Evolutionary conservation across 73 alveolate genomes (phyloP).

Genomic region (Symbiodinium pilosum): DNA sequence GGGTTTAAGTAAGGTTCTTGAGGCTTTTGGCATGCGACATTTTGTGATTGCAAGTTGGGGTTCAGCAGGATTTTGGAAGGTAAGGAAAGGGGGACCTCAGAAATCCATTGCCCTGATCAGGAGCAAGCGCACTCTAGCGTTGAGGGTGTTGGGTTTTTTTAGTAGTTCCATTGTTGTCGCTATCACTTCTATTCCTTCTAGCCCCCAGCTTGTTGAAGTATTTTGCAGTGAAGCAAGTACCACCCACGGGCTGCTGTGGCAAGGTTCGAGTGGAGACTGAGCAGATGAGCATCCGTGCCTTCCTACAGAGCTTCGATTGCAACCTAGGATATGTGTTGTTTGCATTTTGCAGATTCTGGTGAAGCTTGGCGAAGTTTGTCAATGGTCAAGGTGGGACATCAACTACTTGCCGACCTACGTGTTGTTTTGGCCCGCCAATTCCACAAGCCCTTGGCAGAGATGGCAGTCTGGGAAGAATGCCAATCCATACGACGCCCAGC

Average conservation of each 20-base stretch:
- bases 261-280: constrained; percentile 76
- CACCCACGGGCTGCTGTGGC: too few relatives aligned
- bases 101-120: too few relatives aligned
- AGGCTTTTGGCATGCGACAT: background rate
- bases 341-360: background rate
- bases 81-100: too few relatives aligned
- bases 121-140: too few relatives aligned
- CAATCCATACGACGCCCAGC: constrained; percentile 58
- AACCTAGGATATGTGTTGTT: background rate
- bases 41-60: background rate
- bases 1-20: background rate
- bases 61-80: too few relatives aligned
- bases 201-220: too few relatives aligned
- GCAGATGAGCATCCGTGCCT: constrained; percentile 48
- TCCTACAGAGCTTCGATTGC: constrained; percentile 15
- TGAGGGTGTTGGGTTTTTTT: too few relatives aligned
- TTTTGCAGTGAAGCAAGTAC: too few relatives aligned
- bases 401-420: constrained; percentile 67
- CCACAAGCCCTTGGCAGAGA: constrained; percentile 31
- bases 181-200: too few relatives aligned
- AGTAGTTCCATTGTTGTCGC: too few relatives aligned
- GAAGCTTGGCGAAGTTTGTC: background rate
- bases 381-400: constrained; percentile 79
- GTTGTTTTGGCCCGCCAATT: constrained; percentile 24
- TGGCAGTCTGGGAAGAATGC: constrained; percentile 61